phyloP scores from a whole-genome alignment of 2,329 filamentous ascomycete species.

The Helotiales sp. region DNA sequence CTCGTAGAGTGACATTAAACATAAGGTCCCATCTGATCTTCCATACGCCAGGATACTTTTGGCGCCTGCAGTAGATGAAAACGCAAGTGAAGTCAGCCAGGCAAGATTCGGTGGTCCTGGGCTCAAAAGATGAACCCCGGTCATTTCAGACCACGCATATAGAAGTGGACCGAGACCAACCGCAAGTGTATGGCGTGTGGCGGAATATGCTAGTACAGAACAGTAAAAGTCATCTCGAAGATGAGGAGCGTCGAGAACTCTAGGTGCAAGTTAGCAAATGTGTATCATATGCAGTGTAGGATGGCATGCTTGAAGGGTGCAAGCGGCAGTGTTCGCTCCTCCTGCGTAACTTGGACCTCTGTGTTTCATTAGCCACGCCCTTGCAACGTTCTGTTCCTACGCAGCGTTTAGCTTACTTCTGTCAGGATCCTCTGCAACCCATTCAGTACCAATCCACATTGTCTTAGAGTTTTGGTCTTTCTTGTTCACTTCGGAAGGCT shows the following conservation, averaged over 20 bases:
- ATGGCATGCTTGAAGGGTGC: constrained; percentile 65
- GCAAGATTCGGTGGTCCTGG: constrained; percentile 48
- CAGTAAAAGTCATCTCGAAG: constrained; percentile 97
- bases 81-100: constrained; percentile 81
- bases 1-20: constrained; percentile 76
- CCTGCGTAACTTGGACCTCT: constrained; percentile 31
- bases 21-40: constrained; percentile 73
- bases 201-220: constrained; percentile 83
- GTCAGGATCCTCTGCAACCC: constrained; percentile 27
- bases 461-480: constrained; percentile 32
- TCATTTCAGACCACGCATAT: constrained; percentile 84
- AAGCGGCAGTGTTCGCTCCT: constrained; percentile 56
- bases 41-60: constrained; percentile 84
- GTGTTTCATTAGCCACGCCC: constrained; percentile 6
- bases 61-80: constrained; percentile 76
- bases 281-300: not conserved
- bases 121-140: constrained; percentile 61
- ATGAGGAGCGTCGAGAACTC: constrained; percentile 82
- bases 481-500: constrained; percentile 23
- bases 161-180: constrained; percentile 79
- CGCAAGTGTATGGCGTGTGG: constrained; percentile 72
- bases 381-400: not conserved
- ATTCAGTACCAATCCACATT: constrained; percentile 36
- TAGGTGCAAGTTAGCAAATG: constrained; percentile 40
- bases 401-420: not conserved